Evolutionary conservation across 768 basidiomycete species (phyloP).

Genomic region (Lactifluus piperatus): DNA sequence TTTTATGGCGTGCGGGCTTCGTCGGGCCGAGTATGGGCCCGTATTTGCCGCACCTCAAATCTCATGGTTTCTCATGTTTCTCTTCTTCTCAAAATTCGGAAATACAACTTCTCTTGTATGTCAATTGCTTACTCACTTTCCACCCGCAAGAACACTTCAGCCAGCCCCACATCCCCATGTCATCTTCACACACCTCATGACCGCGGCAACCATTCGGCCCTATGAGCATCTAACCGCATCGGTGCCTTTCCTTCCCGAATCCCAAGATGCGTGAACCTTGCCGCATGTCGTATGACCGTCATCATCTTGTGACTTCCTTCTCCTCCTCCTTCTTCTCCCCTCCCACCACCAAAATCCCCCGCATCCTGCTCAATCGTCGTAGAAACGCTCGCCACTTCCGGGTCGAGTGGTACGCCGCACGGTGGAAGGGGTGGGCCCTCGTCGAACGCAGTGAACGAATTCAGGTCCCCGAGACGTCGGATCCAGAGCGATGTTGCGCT

Average conservation of each 20-base stretch:
- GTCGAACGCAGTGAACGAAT: slow-evolving; percentile 35
- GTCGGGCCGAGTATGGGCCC: no score
- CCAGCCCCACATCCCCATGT: no score
- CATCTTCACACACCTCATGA: not conserved
- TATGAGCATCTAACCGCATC: slow-evolving; percentile 16
- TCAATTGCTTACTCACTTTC: no score
- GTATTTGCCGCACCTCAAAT: no score
- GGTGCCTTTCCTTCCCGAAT: slow-evolving; percentile 17
- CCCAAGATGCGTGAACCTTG: slow-evolving; percentile 11
- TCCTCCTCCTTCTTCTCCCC: not conserved
- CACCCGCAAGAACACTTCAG: no score
- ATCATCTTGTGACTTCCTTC: not conserved
- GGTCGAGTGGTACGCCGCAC: slow-evolving; percentile 26
- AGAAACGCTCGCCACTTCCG: slow-evolving; percentile 32
- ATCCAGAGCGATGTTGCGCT: slow-evolving; percentile 50
- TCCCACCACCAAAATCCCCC: not conserved
- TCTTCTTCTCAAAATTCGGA: no score
- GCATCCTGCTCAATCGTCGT: slow-evolving; percentile 13
- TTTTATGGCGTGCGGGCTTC: no score
- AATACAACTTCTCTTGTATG: no score
- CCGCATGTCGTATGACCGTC: slow-evolving; percentile 18
- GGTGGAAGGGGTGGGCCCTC: slow-evolving; percentile 33
- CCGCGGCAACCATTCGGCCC: slow-evolving; percentile 26
- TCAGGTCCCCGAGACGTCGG: slow-evolving; percentile 41
- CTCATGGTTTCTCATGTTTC: no score